These are phyloP conservation scores for Botrytis deweyae DNA, from an alignment of 2,329 filamentous ascomycete genomes.

Conservation along the genomic window DNA sequence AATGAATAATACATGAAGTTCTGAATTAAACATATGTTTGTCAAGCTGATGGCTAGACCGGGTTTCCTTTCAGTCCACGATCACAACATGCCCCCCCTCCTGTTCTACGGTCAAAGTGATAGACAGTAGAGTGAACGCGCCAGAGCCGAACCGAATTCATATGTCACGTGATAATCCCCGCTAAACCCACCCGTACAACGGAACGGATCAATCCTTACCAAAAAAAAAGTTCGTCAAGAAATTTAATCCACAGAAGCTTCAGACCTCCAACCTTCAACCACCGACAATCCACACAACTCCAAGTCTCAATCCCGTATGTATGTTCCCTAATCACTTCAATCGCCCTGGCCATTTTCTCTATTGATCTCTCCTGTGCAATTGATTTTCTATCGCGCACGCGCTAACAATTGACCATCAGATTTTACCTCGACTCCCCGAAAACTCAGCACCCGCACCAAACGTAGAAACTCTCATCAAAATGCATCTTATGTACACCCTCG, in stretches of 20 bases:
- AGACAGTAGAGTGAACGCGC: no score
- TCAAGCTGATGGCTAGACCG: not conserved
- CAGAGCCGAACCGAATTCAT: not conserved
- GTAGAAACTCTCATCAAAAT: slow-evolving; percentile 42
- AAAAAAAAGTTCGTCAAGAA: slow-evolving; percentile 19
- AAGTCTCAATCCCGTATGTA: not conserved
- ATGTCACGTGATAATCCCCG: not conserved
- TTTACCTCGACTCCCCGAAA: not conserved
- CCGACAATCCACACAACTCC: not conserved
- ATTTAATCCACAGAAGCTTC: slow-evolving; percentile 16
- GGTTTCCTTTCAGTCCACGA: not conserved
- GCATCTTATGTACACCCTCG: slow-evolving; percentile 85
- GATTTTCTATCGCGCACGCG: not conserved
- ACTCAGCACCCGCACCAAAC: not conserved
- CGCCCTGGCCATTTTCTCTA: not conserved
- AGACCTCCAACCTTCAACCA: not conserved
- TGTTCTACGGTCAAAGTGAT: not conserved
- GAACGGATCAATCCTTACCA: not conserved
- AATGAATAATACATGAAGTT: slow-evolving; percentile 39
- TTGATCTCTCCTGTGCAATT: not conserved
- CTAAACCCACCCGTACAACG: not conserved
- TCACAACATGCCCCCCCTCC: not conserved
- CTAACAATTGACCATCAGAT: not conserved
- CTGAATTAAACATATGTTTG: slow-evolving; percentile 17
- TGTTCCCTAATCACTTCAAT: not conserved